phyloP scores from a whole-genome alignment of 345 rosid genomes.

The Streptanthus diversifolius region DNA sequence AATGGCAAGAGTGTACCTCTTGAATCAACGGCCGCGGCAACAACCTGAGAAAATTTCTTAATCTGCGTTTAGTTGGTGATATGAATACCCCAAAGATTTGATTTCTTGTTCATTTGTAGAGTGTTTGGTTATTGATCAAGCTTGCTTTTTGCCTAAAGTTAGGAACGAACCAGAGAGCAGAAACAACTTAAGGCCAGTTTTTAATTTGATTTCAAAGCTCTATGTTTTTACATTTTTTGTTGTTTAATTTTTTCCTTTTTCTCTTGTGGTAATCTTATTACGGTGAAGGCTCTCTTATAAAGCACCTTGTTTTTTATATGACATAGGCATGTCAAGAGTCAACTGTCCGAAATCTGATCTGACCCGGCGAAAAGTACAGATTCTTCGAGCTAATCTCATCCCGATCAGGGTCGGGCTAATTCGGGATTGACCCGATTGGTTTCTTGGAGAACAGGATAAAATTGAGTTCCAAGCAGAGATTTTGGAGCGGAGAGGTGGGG shows the following conservation, averaged over 20 bases:
- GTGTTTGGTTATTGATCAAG: conserved; percentile 1
- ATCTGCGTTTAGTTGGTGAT: conserved; percentile 9
- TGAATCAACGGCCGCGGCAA: conserved; percentile 42
- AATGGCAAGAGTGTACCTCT: conserved; percentile 39
- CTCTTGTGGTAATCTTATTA: not conserved
- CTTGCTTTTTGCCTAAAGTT: not conserved
- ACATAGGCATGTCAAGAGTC: not conserved
- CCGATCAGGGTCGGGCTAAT: not conserved
- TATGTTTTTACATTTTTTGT: not conserved
- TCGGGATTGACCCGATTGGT: not conserved
- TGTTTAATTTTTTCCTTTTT: not conserved
- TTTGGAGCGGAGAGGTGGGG: conserved; percentile 17
- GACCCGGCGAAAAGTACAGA: not conserved
- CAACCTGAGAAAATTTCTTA: conserved; percentile 17
- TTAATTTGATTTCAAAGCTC: not conserved
- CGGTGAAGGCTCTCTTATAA: not conserved
- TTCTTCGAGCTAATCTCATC: not conserved
- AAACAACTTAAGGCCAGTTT: conserved; percentile 20
- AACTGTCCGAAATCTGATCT: not conserved
- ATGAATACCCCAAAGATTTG: conserved; percentile 1
- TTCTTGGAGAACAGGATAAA: not conserved
- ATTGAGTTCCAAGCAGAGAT: not conserved
- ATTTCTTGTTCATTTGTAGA: conserved; percentile 19
- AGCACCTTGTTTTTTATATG: not conserved
- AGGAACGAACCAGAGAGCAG: conserved; percentile 14